Conservation (phyloP, 2,329 filamentous ascomycete genomes). For the Alternaria longipes region DNA sequence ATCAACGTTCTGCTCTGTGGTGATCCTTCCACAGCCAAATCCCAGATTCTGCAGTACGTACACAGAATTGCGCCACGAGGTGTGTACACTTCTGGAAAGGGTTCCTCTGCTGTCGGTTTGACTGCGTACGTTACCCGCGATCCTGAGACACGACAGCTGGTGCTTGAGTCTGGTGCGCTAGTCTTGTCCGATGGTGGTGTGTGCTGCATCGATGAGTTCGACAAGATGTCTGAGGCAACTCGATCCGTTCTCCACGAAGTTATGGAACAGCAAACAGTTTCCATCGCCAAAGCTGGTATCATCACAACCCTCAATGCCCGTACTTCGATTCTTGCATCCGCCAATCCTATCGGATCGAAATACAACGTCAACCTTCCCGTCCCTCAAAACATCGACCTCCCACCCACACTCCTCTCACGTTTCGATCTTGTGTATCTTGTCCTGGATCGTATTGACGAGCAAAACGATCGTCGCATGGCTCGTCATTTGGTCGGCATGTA, state of each 20-base stretch:
- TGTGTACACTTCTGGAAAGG: conserved; percentile 79
- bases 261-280: conserved; percentile 83
- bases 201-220: conserved; percentile 82
- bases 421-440: conserved; percentile 98
- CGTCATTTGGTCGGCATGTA: conserved; percentile 97
- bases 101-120: conserved; percentile 78
- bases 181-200: conserved; percentile 79
- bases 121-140: conserved; percentile 81
- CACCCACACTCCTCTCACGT: conserved; percentile 91
- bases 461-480: conserved; percentile 84
- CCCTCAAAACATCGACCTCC: conserved; percentile 96
- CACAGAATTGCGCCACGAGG: conserved; percentile 96
- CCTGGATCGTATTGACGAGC: conserved; percentile 91
- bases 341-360: conserved; percentile 96
- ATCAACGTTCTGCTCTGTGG: conserved; percentile 97
- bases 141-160: conserved; percentile 75
- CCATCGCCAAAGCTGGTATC: conserved; percentile 80
- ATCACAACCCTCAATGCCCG: conserved; percentile 92
- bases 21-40: conserved; percentile 96
- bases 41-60: conserved; percentile 91
- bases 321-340: conserved; percentile 94
- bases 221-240: conserved; percentile 81
- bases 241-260: conserved; percentile 80
- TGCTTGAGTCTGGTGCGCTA: conserved; percentile 77
- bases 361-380: conserved; percentile 97